phyloP scores from a whole-genome alignment of 495 filamentous ascomycete species.

The Hypomontagnella submonticulosa region DNA sequence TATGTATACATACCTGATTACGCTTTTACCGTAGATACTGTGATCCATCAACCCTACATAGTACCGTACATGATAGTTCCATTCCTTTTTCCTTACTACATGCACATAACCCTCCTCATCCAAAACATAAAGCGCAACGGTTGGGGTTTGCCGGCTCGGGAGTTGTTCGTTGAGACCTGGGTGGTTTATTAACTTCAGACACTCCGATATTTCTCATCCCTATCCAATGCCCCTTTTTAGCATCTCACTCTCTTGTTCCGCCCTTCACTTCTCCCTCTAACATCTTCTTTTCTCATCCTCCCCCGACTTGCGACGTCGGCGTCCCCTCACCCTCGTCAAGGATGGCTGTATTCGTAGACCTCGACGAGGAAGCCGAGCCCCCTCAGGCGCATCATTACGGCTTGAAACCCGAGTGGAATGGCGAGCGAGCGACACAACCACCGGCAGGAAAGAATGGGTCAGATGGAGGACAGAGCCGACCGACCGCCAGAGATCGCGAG shows the following conservation, averaged over 20 bases:
- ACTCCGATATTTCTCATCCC: conserved; percentile 14
- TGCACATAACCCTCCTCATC: conserved; percentile 3
- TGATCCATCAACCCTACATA: too few species aligned
- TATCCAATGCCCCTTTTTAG: conserved; percentile 13
- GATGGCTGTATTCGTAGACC: conserved; percentile 75
- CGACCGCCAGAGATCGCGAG: conserved; percentile 41
- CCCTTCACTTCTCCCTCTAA: conserved; percentile 14
- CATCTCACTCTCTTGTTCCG: conserved; percentile 9
- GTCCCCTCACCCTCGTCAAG: conserved; percentile 21
- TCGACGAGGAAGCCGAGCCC: conserved; percentile 68
- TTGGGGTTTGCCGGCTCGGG: conserved; percentile 32
- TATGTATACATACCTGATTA: too few species aligned
- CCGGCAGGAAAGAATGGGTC: conserved; percentile 26
- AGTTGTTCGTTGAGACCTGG: conserved; percentile 23
- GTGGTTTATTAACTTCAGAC: conserved; percentile 10
- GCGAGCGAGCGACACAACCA: conserved; percentile 39
- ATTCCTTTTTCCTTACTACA: background rate
- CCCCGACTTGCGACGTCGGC: conserved; percentile 10
- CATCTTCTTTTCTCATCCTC: background rate
- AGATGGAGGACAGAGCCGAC: conserved; percentile 33
- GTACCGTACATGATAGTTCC: background rate
- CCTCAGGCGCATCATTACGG: conserved; percentile 49
- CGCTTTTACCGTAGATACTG: too few species aligned
- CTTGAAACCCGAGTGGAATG: conserved; percentile 43
- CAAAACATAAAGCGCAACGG: conserved; percentile 22